Conservation (phyloP, 2,329 filamentous ascomycete genomes). For the Aspergillus pseudotamarii region DNA sequence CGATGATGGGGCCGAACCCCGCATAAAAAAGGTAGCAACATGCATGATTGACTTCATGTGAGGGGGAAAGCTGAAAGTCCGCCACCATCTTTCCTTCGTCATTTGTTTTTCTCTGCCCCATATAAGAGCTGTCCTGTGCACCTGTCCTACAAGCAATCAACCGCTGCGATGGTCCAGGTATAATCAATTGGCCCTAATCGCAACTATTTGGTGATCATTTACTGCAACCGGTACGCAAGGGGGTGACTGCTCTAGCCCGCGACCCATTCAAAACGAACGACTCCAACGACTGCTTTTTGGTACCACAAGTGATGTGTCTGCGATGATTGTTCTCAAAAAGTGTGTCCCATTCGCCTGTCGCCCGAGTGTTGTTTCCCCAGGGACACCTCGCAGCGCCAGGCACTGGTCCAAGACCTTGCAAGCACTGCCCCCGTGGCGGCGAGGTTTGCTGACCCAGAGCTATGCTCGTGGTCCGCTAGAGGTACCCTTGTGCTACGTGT, state of each 20-base stretch:
- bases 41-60: not conserved
- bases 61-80: not conserved
- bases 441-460: slow-evolving; percentile 26
- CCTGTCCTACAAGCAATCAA: not conserved
- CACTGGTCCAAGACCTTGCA: not conserved
- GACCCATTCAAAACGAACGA: not conserved
- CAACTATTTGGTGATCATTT: not conserved
- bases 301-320: not conserved
- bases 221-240: not conserved
- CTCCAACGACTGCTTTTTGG: not conserved
- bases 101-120: not conserved
- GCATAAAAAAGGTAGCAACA: not conserved
- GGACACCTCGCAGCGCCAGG: not conserved
- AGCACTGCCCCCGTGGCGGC: not conserved
- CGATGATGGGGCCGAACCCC: slow-evolving; percentile 1
- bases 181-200: not conserved
- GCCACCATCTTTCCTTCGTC: not conserved
- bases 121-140: not conserved
- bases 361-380: not conserved
- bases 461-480: slow-evolving; percentile 28
- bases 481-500: slow-evolving; percentile 13
- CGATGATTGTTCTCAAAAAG: not conserved
- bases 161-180: not conserved
- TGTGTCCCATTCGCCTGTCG: not conserved
- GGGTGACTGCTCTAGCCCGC: not conserved